Evolutionary conservation across 2,329 filamentous ascomycete genomes (phyloP), one percentile per base, ranked within the genome.

Genomic region (Botrytis elliptica): DNA sequence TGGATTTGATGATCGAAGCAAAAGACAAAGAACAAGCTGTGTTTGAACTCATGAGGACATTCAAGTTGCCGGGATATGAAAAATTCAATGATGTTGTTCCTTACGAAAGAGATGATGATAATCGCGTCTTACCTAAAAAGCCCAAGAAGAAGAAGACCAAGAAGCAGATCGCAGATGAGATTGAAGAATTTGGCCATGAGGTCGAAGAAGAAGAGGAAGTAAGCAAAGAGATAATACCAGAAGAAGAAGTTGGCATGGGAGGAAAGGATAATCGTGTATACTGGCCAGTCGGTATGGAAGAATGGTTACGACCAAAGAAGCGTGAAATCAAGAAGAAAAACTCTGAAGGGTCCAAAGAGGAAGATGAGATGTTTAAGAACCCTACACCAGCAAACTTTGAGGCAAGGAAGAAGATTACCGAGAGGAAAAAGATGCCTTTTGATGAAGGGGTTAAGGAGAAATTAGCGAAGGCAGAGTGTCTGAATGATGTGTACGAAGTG

Each of bases 1-100:
- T 97, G 92, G 95, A 98, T 80, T 85, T 98, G n/a, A 98, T 98
- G 95, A 98, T 98, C 75, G 95, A 98, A 84, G 95, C 95, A 66
- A 98, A 98, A 82, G 95, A 98, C 80, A 98, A 98, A 83, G 95
- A 98, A 81, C 95, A 98, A 82, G 94, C 95, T 0, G 94, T 98
- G 0, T 97, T 98, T 79, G 94, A 97, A 76, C 86, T 98, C 29
- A 98, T 98, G 94, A 88, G 92, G 36, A 94, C 87, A 0, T 97
- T 94, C 82, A 94, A 91, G 78, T 85, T 98, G 0, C 93, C 94
- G 0, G 94, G 94, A 0, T 93, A 90, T 83, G 86, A 96, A 33
- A 87, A 83, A 0, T 90, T 97, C 80, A 92, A 92, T 77, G 90
- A 97, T 72, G 85, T 98, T 2, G 85, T 95, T 3, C 94, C 95